Base-by-base conservation (phyloP, 2,329 filamentous ascomycete species). In the Pseudofabraea citricarpa region DNA sequence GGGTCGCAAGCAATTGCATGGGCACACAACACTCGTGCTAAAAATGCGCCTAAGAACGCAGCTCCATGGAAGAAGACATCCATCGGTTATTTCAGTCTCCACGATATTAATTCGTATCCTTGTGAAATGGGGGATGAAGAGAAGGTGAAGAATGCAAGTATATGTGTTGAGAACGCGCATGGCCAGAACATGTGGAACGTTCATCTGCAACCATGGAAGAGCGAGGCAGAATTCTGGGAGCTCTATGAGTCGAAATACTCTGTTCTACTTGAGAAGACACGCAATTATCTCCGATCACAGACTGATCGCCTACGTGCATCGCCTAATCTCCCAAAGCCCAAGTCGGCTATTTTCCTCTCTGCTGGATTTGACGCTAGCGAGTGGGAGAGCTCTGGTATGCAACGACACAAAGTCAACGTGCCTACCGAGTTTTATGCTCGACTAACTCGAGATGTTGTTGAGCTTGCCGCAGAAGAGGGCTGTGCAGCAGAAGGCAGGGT, bases 81-180 rank as follows among this genome's bases (percentile, higher is more conserved):
- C 0, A 93, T 97, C 56, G 93, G 90, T 8, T 98, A 98, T 62
- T 97, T 95, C 64, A 96, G 90, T 62, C 64, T 98, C 33, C 93
- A 98, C 63, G 93, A 98, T 59, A 96, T 98, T 69, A 97, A 98
- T 65, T 97, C 91, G 0, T 98, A 94, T 59, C 93, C 94, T 0
- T 98, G 93, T 62, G 93, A 98, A 63, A 79, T 77, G 61, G 93
- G 91, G n/a, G 91, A 97, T 49, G 80, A 86, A 45, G 88, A 93
- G 18, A 97, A 97, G 65, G 84, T 97, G 40, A 88, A 86, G 60
- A 95, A 91, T 56, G 93, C 94, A 2, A 96, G 90, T 67, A 68
- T 96, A 20, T 97, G 94, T 62, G 83, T 98, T 50, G 90, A 97
- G 48, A 90, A 90, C 56, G 90, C 91, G 0, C 93, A 98, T 60